Base-by-base conservation (phyloP, 2,329 filamentous ascomycete species). In the Venturia asperata region DNA sequence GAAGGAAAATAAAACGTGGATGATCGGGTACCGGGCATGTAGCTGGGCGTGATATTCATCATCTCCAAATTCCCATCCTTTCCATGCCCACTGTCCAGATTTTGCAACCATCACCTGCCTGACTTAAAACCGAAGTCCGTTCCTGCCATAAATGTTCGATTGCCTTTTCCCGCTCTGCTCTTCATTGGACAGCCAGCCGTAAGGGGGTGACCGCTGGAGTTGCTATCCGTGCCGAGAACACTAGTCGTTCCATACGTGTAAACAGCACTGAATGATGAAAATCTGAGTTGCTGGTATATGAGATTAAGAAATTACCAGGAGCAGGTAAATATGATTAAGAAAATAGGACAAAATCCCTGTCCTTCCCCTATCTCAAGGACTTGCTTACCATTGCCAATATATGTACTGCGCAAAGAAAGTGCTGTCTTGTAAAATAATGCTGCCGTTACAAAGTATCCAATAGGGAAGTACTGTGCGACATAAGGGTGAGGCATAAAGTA, bases 401-500 rank as follows among this genome's bases (percentile, higher is more conserved):
- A 45, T n/a, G n/a, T 64, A 64, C 63, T 58, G 24, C 60, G 63
- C 30, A 60, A 61, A 39, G n/a, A 41, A 45, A 27, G 15, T 43
- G 5, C 39, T 37, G 24, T 37, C 15, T 19, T 58, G 27, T 21
- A 5, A 27, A 43, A 30, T 34, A 2, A 52, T 37, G n/a, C 13
- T 45, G 9, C n/a, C 34, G 24, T 15, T 24, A 24, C 7, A 34
- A n/a, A 17, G 15, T 17, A 52, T 52, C 52, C 49, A 34, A 39
- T n/a, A 34, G 61, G 39, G 21, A 39, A 30, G 5, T 15, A n/a
- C 17, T 9, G 17, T 52, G 60, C 21, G 11, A 42, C 42, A n/a
- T 21, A n/a, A 37, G 9, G 34, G 13, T 30, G 19, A 0, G 42
- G 34, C 24, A 43, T 63, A 49, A 19, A 49, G 43, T 24, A 47